These are phyloP conservation scores for Potentilla sterilis DNA, from an alignment of 306 rosid genomes.

Conservation along the genomic window DNA sequence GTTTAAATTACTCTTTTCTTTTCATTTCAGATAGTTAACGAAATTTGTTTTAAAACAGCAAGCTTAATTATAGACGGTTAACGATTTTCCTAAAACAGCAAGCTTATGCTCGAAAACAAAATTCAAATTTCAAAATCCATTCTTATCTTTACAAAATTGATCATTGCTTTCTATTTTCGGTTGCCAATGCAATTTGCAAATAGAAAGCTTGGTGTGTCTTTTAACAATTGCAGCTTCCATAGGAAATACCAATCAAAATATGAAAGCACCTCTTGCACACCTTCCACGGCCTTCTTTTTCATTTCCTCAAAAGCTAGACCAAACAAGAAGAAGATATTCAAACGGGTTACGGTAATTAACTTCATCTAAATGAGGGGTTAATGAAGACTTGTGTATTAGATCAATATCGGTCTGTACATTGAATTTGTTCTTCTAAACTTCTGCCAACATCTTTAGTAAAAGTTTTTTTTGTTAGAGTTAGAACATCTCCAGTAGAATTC, in stretches of 20 bases:
- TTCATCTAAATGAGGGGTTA: not conserved
- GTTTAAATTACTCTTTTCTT: too few relatives aligned
- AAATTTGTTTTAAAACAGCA: too few relatives aligned
- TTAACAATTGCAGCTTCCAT: not conserved
- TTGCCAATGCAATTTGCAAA: not conserved
- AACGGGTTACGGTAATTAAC: not conserved
- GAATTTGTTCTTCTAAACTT: too few relatives aligned
- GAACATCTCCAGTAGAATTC: too few relatives aligned
- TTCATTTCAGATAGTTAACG: too few relatives aligned
- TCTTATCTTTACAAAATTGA: not conserved
- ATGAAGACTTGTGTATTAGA: not conserved
- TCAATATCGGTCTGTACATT: not conserved
- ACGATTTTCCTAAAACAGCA: constrained; percentile 19
- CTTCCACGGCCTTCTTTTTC: not conserved
- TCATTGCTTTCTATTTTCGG: not conserved
- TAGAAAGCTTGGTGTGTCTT: not conserved
- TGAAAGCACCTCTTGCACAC: not conserved
- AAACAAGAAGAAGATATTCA: not conserved
- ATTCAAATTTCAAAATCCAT: not conserved
- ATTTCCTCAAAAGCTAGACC: not conserved
- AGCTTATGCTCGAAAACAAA: not conserved
- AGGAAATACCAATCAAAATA: not conserved
- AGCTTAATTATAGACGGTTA: not conserved
- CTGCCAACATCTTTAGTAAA: too few relatives aligned
- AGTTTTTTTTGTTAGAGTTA: too few relatives aligned